Conservation (phyloP, 495 filamentous ascomycete species). For the Copromyces sp. region DNA sequence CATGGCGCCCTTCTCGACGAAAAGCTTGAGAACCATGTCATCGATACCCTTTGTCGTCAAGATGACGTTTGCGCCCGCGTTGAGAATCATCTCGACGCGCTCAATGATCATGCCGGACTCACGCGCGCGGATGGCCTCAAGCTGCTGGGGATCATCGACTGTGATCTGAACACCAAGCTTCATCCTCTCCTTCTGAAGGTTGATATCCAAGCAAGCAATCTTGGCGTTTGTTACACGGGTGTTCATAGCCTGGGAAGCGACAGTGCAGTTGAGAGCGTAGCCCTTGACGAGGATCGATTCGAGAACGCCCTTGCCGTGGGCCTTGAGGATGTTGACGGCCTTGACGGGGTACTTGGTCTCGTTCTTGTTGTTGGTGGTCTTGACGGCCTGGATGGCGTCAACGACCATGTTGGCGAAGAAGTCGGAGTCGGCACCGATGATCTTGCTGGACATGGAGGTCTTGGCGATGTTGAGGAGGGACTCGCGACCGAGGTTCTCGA, state of each 20-base stretch:
- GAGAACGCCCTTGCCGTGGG: constrained; percentile 82
- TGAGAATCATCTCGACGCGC: constrained; percentile 92
- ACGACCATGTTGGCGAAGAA: constrained; percentile 98
- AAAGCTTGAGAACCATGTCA: constrained; percentile 86
- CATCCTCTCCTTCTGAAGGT: constrained; percentile 97
- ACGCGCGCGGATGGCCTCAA: constrained; percentile 90
- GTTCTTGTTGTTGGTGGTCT: constrained; percentile 77
- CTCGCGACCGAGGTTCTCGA: constrained; percentile 81
- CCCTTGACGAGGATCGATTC: constrained; percentile 92
- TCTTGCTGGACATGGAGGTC: constrained; percentile 98
- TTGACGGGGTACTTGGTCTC: constrained; percentile 98
- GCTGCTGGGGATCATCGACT: constrained; percentile 89
- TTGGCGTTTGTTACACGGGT: constrained; percentile 89
- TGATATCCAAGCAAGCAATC: constrained; percentile 96
- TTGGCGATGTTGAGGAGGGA: constrained; percentile 91
- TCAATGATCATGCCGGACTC: constrained; percentile 91
- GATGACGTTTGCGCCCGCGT: constrained; percentile 92
- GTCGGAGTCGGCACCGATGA: constrained; percentile 90
- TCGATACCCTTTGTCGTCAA: constrained; percentile 98
- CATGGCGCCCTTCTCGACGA: constrained; percentile 93
- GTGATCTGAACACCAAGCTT: constrained; percentile 98
- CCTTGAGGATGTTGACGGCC: constrained; percentile 97
- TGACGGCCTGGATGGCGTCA: constrained; percentile 92
- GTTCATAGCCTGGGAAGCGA: constrained; percentile 96
- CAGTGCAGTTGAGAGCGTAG: constrained; percentile 97